Conservation (phyloP, 106 monocot species). For the Apostasia shenzhenica region DNA sequence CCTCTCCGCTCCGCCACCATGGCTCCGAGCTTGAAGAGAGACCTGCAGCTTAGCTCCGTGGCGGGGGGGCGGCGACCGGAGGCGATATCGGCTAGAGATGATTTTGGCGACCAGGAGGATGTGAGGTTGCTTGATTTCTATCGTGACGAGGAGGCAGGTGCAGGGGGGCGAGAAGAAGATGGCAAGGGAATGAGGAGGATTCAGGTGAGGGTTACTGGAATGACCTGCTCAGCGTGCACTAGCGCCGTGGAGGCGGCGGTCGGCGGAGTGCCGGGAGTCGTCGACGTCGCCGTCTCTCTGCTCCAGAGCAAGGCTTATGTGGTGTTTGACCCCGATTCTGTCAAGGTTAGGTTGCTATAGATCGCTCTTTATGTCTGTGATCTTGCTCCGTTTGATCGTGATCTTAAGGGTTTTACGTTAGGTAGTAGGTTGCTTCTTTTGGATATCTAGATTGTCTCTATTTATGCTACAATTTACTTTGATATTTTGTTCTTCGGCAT, state of each 20-base stretch:
- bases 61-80: neutral
- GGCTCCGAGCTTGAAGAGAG: constrained; percentile 4
- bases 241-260: constrained; percentile 19
- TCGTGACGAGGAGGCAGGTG: constrained; percentile 2
- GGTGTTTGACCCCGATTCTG: constrained; percentile 13
- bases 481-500: neutral
- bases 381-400: too few relatives aligned
- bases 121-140: constrained; percentile 9
- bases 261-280: constrained; percentile 14
- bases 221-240: constrained; percentile 28
- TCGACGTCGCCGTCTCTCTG: constrained; percentile 11
- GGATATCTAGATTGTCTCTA: neutral
- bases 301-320: constrained; percentile 25
- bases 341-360: constrained; percentile 6
- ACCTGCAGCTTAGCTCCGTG: constrained; percentile 8
- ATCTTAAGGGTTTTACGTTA: neutral
- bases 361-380: too few relatives aligned
- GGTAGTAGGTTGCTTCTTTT: neutral
- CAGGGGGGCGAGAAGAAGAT: constrained; percentile 1
- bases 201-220: constrained; percentile 17
- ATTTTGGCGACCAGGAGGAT: constrained; percentile 6
- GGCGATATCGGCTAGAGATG: neutral
- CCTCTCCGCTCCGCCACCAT: neutral
- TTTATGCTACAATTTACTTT: neutral
- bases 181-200: constrained; percentile 10